Evolutionary conservation across 140 eudicot species (phyloP).

Genomic region (Oenanthe javanica): DNA sequence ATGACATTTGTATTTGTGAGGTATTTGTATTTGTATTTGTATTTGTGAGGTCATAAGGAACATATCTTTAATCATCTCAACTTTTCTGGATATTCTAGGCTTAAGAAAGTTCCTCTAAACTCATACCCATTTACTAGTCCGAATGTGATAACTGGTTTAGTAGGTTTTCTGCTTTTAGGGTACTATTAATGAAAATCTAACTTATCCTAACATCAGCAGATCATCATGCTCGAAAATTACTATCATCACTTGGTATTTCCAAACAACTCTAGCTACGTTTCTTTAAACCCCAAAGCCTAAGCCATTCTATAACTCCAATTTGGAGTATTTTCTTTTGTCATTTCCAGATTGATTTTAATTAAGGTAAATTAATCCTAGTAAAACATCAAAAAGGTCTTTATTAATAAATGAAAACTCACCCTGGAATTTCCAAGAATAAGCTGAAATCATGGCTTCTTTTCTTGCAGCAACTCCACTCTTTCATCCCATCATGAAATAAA

Average conservation of each 20-base stretch:
- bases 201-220: not conserved
- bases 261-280: not conserved
- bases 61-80: not conserved
- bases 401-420: conserved; percentile 35
- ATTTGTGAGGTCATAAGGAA: not conserved
- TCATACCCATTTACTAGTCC: not conserved
- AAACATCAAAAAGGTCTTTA: not conserved
- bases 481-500: conserved; percentile 90
- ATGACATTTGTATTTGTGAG: too few relatives aligned
- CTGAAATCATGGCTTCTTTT: conserved; percentile 90
- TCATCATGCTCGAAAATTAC: not conserved
- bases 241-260: not conserved
- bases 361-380: not conserved
- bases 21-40: too few relatives aligned
- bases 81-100: not conserved
- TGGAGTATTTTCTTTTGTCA: not conserved
- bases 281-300: not conserved
- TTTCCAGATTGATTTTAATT: not conserved
- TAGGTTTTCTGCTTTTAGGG: not conserved
- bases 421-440: conserved; percentile 88
- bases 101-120: not conserved
- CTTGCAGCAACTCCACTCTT: conserved; percentile 99
- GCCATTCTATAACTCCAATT: not conserved
- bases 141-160: not conserved
- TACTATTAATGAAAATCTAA: not conserved